Base-by-base conservation (phyloP, 2,329 filamentous ascomycete genomes). In the Akanthomyces lecanii region DNA sequence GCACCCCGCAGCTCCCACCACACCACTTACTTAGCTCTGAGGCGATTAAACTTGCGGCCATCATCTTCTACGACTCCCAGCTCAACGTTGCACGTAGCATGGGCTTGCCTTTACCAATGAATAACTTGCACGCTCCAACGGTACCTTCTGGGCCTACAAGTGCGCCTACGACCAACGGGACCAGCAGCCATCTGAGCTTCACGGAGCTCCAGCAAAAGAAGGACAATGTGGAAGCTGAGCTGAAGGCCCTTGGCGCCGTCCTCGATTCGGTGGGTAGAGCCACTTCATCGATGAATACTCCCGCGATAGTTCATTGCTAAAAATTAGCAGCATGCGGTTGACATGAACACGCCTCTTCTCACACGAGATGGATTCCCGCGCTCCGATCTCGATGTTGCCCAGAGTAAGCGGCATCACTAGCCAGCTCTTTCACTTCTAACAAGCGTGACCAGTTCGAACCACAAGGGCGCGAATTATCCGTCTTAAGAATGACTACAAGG, bases 281-380 rank as follows among this genome's bases (percentile, higher is more conserved):
- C n/a, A 65, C 68, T 54, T 16, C 23, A 28, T 30, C 28, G 16
- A 53, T 48, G 5, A 25, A 16, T 50, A 44, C 33, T 23, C 38
- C 33, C 23, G 11, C 23, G 25, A 52, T 12, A 53, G 12, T 25
- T 61, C 33, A 36, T 56, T 14, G 47, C 71, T 76, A 52, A 75
- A 61, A 11, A 16, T 16, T 47, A 7, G 12, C 28, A 97, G 93
- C 94, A 98, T 80, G 88, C 89, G 51, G 94, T 97, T 60, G 88
- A 90, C 70, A 99, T 99, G 95, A 88, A 89, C 70, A 97, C 95
- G 8, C 82, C 86, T 63, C 85, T 99, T 45, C 86, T 92, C 28
- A 97, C 94, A 16, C 85, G 87, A 65, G 95, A 98, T 76, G 95
- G 95, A 54, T 99, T 91, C 73, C 95, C 95, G 38, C 86, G 95